Evolutionary conservation across 345 rosid species (phyloP), one percentile per base, ranked within the genome.

Genomic region (Toxicodendron radicans): DNA sequence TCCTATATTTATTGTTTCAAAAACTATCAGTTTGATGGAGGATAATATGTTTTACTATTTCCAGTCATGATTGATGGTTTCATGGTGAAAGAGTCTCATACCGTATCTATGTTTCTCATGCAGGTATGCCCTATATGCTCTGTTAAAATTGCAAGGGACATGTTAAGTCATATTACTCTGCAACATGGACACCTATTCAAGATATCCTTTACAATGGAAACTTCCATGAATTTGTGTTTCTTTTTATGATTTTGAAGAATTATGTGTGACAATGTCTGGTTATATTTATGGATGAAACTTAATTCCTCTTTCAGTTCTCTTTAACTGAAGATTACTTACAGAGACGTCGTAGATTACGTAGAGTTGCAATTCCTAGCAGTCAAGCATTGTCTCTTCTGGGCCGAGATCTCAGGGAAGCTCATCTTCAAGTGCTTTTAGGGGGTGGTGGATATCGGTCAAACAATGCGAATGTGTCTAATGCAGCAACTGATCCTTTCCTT

Each of bases 341-440:
- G 87, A 83, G 89, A 80, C 86, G 78, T 45, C 85, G 86, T 72
- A 85, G 89, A 46, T 77, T 87, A 73, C 87, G 84, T 38, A 83
- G 87, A 82, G 89, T 83, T 64, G 87, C 89, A 23, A 79, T 86
- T 61, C 92, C 92, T 8, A 84, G 76, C 80, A 85, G 87, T 62
- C 90, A 88, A 73, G 85, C 87, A 49, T 69, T 83, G 65, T 86
- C 88, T 46, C 81, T 85, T 23, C 85, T 88, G 58, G 88, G 90
- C 13, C 83, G 87, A n/a, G 92, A 88, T 74, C 87, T 88, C 49
- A 82, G 88, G 6, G 88, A 88, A 77, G 88, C 88, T 74, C 92
- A 86, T 80, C 77, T 88, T 53, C 92, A 88, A 79, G 82, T 86
- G 66, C 86, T 88, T 74, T 78, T 85, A 21, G 92, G 90, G 23